A percentile compares a stretch with the other conserved stretches of the same genome.
Conservation (phyloP, 1,284 basidiomycete species). For the Leucoagaricus sp. region DNA sequence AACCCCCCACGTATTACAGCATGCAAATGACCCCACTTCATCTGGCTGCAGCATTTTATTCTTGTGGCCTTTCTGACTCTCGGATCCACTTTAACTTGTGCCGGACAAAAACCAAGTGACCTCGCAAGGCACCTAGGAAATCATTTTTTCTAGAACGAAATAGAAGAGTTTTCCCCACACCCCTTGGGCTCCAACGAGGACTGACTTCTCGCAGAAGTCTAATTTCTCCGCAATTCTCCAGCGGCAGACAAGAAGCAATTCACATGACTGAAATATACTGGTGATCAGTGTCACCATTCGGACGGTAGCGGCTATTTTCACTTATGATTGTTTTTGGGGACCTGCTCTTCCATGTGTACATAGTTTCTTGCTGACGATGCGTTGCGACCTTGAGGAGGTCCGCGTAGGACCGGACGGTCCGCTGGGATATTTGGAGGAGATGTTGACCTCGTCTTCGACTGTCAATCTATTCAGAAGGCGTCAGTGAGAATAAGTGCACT, state of each 20-base stretch:
- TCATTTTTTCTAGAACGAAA: not conserved
- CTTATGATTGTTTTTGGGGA: not conserved
- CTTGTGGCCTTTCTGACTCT: not conserved
- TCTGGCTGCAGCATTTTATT: not conserved
- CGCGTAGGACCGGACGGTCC: conserved; percentile 13
- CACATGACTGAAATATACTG: conserved; percentile 10
- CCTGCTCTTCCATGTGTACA: not conserved
- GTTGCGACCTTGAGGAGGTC: not conserved
- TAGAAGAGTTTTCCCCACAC: not conserved
- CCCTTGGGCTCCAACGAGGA: not conserved
- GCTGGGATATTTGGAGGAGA: conserved; percentile 4
- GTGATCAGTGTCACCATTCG: not conserved
- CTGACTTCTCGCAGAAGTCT: conserved; percentile 11
- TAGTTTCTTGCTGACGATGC: not conserved
- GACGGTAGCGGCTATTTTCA: not conserved
- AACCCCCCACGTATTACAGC: not conserved
- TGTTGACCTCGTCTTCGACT: not conserved
- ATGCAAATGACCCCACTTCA: conserved; percentile 2
- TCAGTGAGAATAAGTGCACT: conserved; percentile 1
- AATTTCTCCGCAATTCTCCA: conserved; percentile 11
- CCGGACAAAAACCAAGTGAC: not conserved
- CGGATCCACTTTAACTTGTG: not conserved
- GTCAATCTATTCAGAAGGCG: conserved; percentile 2
- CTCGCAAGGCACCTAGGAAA: not conserved
- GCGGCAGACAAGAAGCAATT: not conserved